phyloP scores from a whole-genome alignment of 169 alveolate genomes.

The Hepatocystis sp. region DNA sequence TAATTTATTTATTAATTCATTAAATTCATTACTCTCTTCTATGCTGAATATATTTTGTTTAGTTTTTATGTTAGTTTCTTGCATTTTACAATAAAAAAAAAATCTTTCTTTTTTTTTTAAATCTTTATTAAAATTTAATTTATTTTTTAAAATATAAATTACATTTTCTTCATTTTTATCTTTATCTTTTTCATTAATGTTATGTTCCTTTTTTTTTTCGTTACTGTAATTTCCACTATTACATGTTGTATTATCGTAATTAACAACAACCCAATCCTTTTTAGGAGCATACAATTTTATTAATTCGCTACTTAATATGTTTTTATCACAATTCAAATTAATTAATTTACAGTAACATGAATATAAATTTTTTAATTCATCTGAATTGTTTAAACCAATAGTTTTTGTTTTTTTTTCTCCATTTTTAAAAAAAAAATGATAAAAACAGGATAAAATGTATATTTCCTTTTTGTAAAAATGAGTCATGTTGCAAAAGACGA shows the following conservation, averaged over 20 bases:
- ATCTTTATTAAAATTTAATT: slow-evolving; percentile 63
- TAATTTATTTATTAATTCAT: slow-evolving; percentile 14
- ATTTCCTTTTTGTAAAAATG: not conserved
- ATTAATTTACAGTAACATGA: slow-evolving; percentile 20
- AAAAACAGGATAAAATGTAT: slow-evolving; percentile 10
- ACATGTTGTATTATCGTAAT: no score
- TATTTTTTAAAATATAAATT: slow-evolving; percentile 29
- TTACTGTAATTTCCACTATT: no score
- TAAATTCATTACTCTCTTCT: slow-evolving; percentile 53
- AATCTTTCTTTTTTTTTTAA: slow-evolving; percentile 66
- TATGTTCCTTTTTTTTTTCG: no score
- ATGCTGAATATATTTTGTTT: slow-evolving; percentile 24
- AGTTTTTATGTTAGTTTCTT: slow-evolving; percentile 16
- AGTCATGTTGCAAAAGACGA: slow-evolving; percentile 4
- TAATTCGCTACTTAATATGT: slow-evolving; percentile 19
- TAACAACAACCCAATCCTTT: slow-evolving; percentile 35
- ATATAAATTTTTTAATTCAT: slow-evolving; percentile 21
- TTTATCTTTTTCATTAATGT: not conserved
- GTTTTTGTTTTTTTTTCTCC: not conserved
- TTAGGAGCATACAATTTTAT: slow-evolving; percentile 55
- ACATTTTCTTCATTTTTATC: slow-evolving; percentile 10
- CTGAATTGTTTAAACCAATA: not conserved
- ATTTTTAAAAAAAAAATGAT: slow-evolving; percentile 4
- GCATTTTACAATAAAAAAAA: slow-evolving; percentile 57
- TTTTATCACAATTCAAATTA: slow-evolving; percentile 4